phyloP scores from a whole-genome alignment of 2,329 filamentous ascomycete species.

The Penicillium sp. region DNA sequence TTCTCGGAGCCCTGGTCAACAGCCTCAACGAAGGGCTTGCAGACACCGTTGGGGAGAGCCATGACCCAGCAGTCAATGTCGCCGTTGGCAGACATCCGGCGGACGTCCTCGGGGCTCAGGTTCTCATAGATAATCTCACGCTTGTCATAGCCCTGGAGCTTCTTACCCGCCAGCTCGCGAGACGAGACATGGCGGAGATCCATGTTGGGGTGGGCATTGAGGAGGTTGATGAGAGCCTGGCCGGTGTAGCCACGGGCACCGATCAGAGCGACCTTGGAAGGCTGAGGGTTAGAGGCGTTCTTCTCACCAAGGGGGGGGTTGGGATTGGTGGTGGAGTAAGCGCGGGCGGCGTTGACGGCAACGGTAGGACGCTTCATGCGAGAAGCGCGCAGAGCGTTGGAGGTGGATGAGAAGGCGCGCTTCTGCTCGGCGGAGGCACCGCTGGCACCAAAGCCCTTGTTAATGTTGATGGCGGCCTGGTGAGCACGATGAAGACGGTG shows the following conservation, averaged over 20 bases:
- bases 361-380: conserved; percentile 34
- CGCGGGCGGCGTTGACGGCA: conserved; percentile 38
- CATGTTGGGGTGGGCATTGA: conserved; percentile 86
- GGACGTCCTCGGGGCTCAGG: conserved; percentile 81
- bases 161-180: conserved; percentile 83
- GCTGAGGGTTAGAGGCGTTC: conserved; percentile 78
- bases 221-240: conserved; percentile 81
- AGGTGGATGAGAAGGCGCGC: conserved; percentile 67
- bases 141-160: conserved; percentile 88
- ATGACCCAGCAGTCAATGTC: conserved; percentile 96
- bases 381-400: conserved; percentile 42
- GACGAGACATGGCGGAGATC: conserved; percentile 91
- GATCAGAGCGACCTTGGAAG: conserved; percentile 81
- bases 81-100: conserved; percentile 77
- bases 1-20: conserved; percentile 70
- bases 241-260: conserved; percentile 94
- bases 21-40: conserved; percentile 90
- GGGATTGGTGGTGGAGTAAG: conserved; percentile 63
- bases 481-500: conserved; percentile 79
- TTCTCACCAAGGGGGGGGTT: conserved; percentile 88
- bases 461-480: conserved; percentile 64
- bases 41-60: conserved; percentile 93
- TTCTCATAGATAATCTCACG: conserved; percentile 91
- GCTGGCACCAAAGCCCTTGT: conserved; percentile 48
- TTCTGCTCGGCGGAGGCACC: conserved; percentile 59